Evolutionary conservation across 2,329 filamentous ascomycete genomes (phyloP).

Genomic region (Phialophora macrospora): DNA sequence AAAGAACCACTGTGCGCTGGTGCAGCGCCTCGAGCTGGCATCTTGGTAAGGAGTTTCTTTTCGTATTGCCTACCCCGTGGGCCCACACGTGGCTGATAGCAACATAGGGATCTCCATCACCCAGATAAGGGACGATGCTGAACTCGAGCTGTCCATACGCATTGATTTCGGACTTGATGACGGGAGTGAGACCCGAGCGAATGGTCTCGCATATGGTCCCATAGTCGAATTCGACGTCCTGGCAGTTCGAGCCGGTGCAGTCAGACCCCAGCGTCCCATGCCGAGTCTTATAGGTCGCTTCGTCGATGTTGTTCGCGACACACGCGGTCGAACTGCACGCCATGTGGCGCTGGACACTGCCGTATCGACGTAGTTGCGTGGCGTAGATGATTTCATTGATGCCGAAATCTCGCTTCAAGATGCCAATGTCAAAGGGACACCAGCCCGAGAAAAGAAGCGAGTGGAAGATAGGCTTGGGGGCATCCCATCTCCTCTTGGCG

Average conservation of each 20-base stretch:
- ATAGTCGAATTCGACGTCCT: not conserved
- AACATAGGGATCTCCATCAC: not conserved
- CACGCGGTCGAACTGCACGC: not conserved
- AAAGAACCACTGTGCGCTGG: not conserved
- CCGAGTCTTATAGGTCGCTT: not conserved
- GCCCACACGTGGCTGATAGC: constrained; percentile 8
- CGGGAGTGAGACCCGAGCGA: not conserved
- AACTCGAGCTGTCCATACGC: not conserved
- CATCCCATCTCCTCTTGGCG: not conserved
- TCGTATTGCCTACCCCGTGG: constrained; percentile 1
- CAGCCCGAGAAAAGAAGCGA: not conserved
- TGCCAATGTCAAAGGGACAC: constrained; percentile 9
- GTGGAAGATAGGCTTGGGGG: not conserved
- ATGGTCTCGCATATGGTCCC: not conserved
- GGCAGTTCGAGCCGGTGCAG: not conserved
- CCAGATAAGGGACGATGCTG: not conserved
- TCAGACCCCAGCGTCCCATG: not conserved
- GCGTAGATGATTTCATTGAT: constrained; percentile 7
- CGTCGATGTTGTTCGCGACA: not conserved
- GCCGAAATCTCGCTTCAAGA: constrained; percentile 9
- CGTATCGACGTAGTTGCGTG: constrained; percentile 2
- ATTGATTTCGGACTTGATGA: not conserved
- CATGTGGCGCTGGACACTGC: constrained; percentile 1
- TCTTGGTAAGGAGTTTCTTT: not conserved
- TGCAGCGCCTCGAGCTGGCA: not conserved